Evolutionary conservation across 345 rosid genomes (phyloP).

Genomic region (Acer campestre): DNA sequence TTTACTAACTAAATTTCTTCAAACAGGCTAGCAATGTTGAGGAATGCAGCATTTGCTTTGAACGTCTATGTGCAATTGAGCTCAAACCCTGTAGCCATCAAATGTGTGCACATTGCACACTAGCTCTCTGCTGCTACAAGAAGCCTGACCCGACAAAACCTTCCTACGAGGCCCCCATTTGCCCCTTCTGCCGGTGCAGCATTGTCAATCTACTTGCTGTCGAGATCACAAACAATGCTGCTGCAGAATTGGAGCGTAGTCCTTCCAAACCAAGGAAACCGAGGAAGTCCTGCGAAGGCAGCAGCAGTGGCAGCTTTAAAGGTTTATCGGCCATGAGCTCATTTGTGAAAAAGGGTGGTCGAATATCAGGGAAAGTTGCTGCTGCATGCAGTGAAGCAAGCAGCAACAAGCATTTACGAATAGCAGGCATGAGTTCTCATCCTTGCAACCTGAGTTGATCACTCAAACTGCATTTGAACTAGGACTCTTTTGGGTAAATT

Average conservation of each 20-base stretch:
- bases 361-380: conserved; percentile 43
- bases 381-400: conserved; percentile 44
- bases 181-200: conserved; percentile 36
- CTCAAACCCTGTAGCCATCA: conserved; percentile 33
- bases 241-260: conserved; percentile 28
- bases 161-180: conserved; percentile 21
- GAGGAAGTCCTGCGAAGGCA: conserved; percentile 46
- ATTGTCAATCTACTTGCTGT: conserved; percentile 25
- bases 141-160: conserved; percentile 27
- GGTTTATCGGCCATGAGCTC: conserved; percentile 49
- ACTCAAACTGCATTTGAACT: neutral
- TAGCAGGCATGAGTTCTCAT: neutral
- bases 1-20: conserved; percentile 9
- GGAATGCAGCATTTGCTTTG: conserved; percentile 42
- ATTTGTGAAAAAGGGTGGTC: conserved; percentile 43
- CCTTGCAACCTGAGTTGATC: neutral
- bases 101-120: conserved; percentile 36
- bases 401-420: conserved; percentile 27
- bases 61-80: conserved; percentile 36
- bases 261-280: conserved; percentile 45
- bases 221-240: conserved; percentile 24
- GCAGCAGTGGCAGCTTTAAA: conserved; percentile 50
- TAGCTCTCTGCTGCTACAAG: conserved; percentile 41
- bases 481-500: conserved; percentile 4
- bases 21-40: conserved; percentile 28